Base-by-base conservation (phyloP, 2,329 filamentous ascomycete genomes). In the Phaeosphaeriaceae sp. region DNA sequence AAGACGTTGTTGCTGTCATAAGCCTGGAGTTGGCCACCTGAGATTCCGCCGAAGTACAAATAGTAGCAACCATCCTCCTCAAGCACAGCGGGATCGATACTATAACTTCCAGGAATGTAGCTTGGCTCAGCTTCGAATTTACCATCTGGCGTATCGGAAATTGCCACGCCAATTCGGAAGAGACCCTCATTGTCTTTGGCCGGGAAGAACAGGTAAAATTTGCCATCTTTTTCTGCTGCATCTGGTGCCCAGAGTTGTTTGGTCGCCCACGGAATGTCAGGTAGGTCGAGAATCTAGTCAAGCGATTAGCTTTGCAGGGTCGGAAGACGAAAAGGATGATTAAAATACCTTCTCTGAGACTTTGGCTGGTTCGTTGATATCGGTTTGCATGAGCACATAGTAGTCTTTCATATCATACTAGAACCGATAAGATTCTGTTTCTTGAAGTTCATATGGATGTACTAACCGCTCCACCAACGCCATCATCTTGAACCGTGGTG, bases 171-270 rank as follows among this genome's bases (percentile, higher is more conserved):
- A 68, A 92, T 90, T 53, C 89, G 84, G 80, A 92, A 93, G 55
- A 91, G 79, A 55, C 85, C 85, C 31, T 87, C 75, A 71, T 86
- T 83, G 74, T 92, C 89, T 40, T 90, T 84, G 17, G 90, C 90
- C 0, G 90, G 90, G 80, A 91, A 92, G 79, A 87, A 91, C 1
- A 92, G 83, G 76, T 89, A 91, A 80, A 89, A 92, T 75, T 88
- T 86, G 68, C 84, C 88, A 72, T 88, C 81, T 69, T 86, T 87
- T 67, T 74, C 76, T 1, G 89, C 89, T 2, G 89, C 89, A 76
- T 93, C 90, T 15, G 90, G 90, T 0, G 90, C 90, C 90, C 90
- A 93, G 48, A 92, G 83, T 75, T 93, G 90, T 78, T 91, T 91
- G 24, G 84, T 86, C 0, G 87, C 90, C 90, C 90, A 93, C 27